Evolutionary conservation across 73 alveolate genomes (phyloP), one percentile per base, ranked within the genome.

Genomic region (Tetrahymena elliotti): DNA sequence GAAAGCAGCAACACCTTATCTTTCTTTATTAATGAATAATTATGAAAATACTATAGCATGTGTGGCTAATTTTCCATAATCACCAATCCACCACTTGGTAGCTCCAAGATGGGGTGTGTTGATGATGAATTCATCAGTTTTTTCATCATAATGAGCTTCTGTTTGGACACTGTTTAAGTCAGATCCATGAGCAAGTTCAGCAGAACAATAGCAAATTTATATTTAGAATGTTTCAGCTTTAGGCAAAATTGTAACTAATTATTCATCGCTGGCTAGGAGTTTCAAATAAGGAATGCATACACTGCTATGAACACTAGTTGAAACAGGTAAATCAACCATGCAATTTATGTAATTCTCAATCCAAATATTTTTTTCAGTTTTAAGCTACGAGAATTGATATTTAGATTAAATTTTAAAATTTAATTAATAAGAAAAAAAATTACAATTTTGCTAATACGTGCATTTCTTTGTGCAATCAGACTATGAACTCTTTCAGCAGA

Each of bases 161-260:
- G 99, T 98, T 94, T 95, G 97, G 0, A 98, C 83, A 16, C 97
- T 95, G 52, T 97, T 93, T 35, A 98, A 97, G 95, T 98, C 97
- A 27, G 99, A 98, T 27, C 99, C 99, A 96, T 98, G 99, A 24
- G 99, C 99, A 35, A 98, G 93, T 93, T 98, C 99, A 31, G 99
- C 97, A 68, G 96, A 54, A 3, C 97, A 96, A 93, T 97, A 98
- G 95, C 98, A 95, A 27, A 68, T 68, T 31, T 68, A 68, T 27
- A 68, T 68, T 36, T 68, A 68, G 22, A 68, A 68, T 16, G 88
- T 36, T 68, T 68, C 88, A 4, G 88, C 88, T 10, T 68, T 68
- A 68, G 88, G 88, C n/a, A 68, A 68, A 10, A 68, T 68, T 27
- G 38, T 68, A 1, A 16, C 88, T 68, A 68, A 68, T 68, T 68